Conservation (phyloP, 345 rosid species). For the Toxicodendron radicans region DNA sequence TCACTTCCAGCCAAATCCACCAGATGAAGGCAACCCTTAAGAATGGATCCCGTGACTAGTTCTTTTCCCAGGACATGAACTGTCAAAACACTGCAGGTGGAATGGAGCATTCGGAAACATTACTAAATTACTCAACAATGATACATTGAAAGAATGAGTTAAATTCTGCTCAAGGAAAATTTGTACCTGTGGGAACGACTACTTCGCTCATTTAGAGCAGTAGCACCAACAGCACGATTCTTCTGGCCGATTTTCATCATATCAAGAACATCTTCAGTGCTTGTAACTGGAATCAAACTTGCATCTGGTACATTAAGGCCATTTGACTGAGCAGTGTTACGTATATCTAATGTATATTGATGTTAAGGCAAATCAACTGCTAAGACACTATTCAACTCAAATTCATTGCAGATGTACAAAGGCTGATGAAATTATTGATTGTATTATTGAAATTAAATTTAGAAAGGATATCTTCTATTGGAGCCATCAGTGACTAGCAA, state of each 20-base stretch:
- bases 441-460: not conserved
- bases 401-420: not conserved
- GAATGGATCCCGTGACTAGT: conserved; percentile 73
- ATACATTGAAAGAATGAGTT: not conserved
- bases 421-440: not conserved
- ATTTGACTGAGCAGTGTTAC: conserved; percentile 84
- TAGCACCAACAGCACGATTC: conserved; percentile 97
- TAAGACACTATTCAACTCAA: conserved; percentile 10
- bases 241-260: conserved; percentile 86
- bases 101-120: not conserved
- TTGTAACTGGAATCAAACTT: conserved; percentile 78
- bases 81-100: conserved; percentile 67
- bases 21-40: conserved; percentile 86
- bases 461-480: conserved; percentile 84
- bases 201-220: conserved; percentile 93
- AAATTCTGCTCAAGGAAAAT: conserved; percentile 11
- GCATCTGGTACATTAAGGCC: conserved; percentile 99
- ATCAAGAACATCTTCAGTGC: conserved; percentile 88
- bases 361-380: conserved; percentile 44
- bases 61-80: conserved; percentile 94
- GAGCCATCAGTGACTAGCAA: conserved; percentile 87
- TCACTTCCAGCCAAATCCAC: conserved; percentile 99
- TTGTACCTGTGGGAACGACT: conserved; percentile 92
- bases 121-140: not conserved
- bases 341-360: conserved; percentile 73